Evolutionary conservation across 2,329 filamentous ascomycete genomes (phyloP).

Genomic region (Pezicula neosporulosa): DNA sequence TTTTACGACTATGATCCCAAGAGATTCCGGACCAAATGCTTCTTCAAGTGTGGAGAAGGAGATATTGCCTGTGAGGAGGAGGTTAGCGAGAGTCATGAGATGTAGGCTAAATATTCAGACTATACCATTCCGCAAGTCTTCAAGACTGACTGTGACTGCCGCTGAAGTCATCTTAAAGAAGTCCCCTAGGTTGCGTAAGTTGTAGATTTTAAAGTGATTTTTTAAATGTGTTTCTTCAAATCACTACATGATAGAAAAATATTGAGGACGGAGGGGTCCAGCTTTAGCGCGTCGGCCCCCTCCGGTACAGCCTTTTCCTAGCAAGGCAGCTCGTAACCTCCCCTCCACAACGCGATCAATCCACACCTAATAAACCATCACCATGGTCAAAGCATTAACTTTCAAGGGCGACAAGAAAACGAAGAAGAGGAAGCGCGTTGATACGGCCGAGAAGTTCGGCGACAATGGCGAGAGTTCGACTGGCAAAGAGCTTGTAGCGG

Average conservation of each 20-base stretch:
- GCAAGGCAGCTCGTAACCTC: neutral
- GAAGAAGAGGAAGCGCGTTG: conserved; percentile 83
- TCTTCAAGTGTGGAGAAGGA: conserved; percentile 66
- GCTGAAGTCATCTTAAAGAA: conserved; percentile 17
- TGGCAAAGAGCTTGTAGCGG: conserved; percentile 16
- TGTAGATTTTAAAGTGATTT: neutral
- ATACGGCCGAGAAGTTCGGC: conserved; percentile 36
- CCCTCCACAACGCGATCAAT: neutral
- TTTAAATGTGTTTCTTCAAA: neutral
- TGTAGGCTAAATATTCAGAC: conserved; percentile 1
- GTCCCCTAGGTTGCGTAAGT: too few species aligned
- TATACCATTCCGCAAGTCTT: conserved; percentile 55
- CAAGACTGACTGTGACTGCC: conserved; percentile 51
- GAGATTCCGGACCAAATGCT: conserved; percentile 85
- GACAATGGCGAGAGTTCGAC: conserved; percentile 20
- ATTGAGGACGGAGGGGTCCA: neutral
- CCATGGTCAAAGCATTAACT: conserved; percentile 82
- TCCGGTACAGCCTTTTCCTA: neutral
- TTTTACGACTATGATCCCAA: conserved; percentile 92
- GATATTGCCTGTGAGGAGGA: conserved; percentile 50
- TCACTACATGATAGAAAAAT: neutral
- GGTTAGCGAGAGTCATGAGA: conserved; percentile 8
- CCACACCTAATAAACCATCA: conserved; percentile 13
- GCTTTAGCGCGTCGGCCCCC: neutral
- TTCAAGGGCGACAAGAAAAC: conserved; percentile 98